These are phyloP conservation scores for Protomyces macrosporus DNA, from an alignment of 1,139 yeast genomes.

Conservation along the genomic window DNA sequence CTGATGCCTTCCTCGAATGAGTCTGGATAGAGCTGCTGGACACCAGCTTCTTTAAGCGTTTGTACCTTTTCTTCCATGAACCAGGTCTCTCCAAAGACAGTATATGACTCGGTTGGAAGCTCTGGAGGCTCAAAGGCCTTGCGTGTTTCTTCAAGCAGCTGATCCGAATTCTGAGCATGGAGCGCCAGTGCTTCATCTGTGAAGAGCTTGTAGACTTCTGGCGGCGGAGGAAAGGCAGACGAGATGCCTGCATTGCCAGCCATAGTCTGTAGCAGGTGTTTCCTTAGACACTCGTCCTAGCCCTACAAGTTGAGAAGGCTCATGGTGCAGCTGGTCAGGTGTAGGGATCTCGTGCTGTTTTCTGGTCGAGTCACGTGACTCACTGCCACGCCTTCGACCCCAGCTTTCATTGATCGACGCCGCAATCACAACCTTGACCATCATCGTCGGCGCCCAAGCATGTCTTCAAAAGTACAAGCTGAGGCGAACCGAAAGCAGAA, in stretches of 20 bases:
- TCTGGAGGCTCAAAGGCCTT: constrained; percentile 60
- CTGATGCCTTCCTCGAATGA: constrained; percentile 27
- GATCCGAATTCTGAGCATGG: constrained; percentile 25
- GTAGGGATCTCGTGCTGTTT: too few relatives aligned
- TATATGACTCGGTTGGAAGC: constrained; percentile 54
- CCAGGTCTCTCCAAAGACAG: constrained; percentile 83
- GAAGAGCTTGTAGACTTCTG: constrained; percentile 64
- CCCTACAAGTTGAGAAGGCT: too few relatives aligned
- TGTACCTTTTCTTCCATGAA: constrained; percentile 39
- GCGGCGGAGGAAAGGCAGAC: constrained; percentile 83
- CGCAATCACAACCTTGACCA: too few relatives aligned
- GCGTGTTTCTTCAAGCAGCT: constrained; percentile 37
- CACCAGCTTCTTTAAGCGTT: constrained; percentile 33
- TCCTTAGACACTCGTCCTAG: too few relatives aligned
- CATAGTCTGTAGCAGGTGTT: not conserved
- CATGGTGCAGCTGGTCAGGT: too few relatives aligned
- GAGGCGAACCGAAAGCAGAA: too few relatives aligned
- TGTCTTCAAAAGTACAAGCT: too few relatives aligned
- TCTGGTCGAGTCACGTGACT: too few relatives aligned
- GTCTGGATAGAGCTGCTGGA: constrained; percentile 23
- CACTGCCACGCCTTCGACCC: too few relatives aligned
- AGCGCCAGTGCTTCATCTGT: constrained; percentile 50
- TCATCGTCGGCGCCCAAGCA: too few relatives aligned
- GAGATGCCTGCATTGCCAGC: constrained; percentile 41
- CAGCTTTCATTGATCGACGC: too few relatives aligned